These are phyloP conservation scores for Colletotrichum tropicale DNA, from an alignment of 2,329 filamentous ascomycete species.

Conservation along the genomic window DNA sequence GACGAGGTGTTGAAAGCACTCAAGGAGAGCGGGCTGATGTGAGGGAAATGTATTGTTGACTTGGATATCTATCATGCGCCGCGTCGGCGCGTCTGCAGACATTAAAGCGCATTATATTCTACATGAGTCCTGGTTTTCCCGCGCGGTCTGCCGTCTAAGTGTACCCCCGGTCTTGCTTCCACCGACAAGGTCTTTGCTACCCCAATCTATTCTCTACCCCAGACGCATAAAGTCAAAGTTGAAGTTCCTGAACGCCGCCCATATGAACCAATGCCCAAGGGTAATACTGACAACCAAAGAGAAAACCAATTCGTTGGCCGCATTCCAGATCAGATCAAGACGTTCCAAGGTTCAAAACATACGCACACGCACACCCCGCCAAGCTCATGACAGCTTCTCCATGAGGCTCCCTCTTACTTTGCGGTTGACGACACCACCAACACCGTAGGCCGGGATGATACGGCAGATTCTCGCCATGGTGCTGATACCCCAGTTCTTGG, in stretches of 20 bases:
- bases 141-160: neutral
- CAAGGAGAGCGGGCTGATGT: slow-evolving; percentile 45
- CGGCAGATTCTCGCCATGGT: slow-evolving; percentile 78
- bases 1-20: slow-evolving; percentile 49
- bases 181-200: neutral
- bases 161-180: neutral
- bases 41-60: neutral
- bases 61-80: slow-evolving; percentile 13
- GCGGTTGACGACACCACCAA: slow-evolving; percentile 85
- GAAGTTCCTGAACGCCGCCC: slow-evolving; percentile 10
- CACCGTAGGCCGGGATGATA: slow-evolving; percentile 87
- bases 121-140: slow-evolving; percentile 2
- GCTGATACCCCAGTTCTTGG: slow-evolving; percentile 77
- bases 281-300: neutral
- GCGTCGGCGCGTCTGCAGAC: neutral
- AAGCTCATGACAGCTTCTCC: slow-evolving; percentile 32
- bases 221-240: neutral
- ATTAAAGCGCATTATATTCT: slow-evolving; percentile 20
- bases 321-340: neutral
- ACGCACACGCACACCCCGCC: too few species aligned
- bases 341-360: neutral
- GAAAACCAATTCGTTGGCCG: neutral
- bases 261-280: slow-evolving; percentile 7
- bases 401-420: slow-evolving; percentile 73
- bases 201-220: neutral